Evolutionary conservation across 208 protist genomes (phyloP), one percentile per base, ranked within the genome.

Genomic region (Crithidia acanthocephali): DNA sequence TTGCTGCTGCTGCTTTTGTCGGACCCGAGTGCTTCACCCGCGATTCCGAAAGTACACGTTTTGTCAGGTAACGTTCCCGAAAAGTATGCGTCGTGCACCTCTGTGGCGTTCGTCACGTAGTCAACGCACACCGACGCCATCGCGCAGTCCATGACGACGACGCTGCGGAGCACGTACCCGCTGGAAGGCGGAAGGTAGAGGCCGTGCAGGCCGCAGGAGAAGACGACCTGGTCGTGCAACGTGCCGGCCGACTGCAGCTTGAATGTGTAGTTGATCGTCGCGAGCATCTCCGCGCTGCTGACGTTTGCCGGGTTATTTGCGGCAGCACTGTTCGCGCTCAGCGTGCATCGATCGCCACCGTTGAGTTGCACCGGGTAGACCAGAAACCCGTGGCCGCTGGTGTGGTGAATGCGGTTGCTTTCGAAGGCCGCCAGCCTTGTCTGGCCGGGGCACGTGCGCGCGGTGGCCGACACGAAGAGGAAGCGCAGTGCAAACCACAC

Each of bases 401-500:
- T 58, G 68, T 68, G 57, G 40, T 78, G 61, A 16, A 86, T 67
- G 35, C 60, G 69, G 52, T 80, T 86, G 58, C 45, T 59, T 4
- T 33, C 32, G 27, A 86, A 63, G 28, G 22, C 18, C 6, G 58
- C 61, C 42, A 86, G 25, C 11, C 44, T 40, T 10, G 11, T 23
- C 32, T 72, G 66, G 0, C 69, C 71, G 0, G 76, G 76, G 62
- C 81, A 86, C 27, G 57, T 73, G 28, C 67, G 73, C 3, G 33
- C 69, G 0, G 30, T 65, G 9, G 72, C 48, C 13, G 59, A 53
- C 1, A 76, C 55, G 30, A 71, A 82, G 42, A 71, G 32, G 47
- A 66, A 61, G 16, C 81, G 81, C 35, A 86, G 81, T 1, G 76
- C 63, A 68, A 60, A 76, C 81, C 81, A 86, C 48, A 78, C 69